These are phyloP conservation scores for Calamus simplicifolius DNA, from an alignment of 176 grass and related monocot genomes.

Conservation along the genomic window DNA sequence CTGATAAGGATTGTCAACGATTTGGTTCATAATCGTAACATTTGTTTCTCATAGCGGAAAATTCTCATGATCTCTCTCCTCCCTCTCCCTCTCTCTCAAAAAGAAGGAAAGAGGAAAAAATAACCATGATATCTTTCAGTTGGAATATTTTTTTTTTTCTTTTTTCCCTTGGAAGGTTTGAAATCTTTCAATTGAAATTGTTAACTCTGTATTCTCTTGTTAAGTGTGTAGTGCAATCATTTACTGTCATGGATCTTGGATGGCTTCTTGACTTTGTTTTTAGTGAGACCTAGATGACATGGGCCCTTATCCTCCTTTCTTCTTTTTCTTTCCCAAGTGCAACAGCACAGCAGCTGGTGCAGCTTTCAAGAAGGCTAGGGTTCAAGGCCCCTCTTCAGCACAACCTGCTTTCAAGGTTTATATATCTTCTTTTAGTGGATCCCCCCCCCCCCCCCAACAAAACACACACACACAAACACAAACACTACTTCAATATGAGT, in stretches of 20 bases:
- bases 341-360: constrained; percentile 70
- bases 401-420: constrained; percentile 82
- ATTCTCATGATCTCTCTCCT: too few relatives aligned
- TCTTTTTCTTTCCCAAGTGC: constrained; percentile 43
- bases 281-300: constrained; percentile 14
- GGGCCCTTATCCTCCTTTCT: constrained; percentile 42
- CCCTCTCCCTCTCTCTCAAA: too few relatives aligned
- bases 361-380: constrained; percentile 81
- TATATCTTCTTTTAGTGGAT: background rate
- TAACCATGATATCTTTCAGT: background rate
- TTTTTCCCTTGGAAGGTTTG: background rate
- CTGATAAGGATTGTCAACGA: too few relatives aligned
- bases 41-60: too few relatives aligned
- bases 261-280: background rate
- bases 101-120: too few relatives aligned
- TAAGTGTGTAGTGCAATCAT: constrained; percentile 42
- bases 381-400: constrained; percentile 63
- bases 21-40: too few relatives aligned
- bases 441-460: too few relatives aligned
- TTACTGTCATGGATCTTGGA: too few relatives aligned
- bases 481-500: too few relatives aligned
- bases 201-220: constrained; percentile 49
- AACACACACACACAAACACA: too few relatives aligned
- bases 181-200: constrained; percentile 11
- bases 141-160: background rate